phyloP scores from a whole-genome alignment of 768 basidiomycete genomes.

The Symmetrospora coprosmae region DNA sequence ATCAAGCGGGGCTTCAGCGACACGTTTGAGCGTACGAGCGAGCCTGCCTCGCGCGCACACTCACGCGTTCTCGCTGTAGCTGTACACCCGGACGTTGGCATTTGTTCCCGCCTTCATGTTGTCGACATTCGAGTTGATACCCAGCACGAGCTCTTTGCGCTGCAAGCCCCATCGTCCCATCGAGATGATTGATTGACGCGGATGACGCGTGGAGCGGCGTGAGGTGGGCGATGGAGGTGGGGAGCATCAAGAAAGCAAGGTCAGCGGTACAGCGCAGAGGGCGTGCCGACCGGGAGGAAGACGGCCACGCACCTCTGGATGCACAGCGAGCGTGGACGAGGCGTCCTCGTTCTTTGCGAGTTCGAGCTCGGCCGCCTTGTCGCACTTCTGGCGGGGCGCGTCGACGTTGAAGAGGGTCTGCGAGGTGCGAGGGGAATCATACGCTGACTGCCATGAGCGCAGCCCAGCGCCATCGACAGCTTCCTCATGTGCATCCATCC shows the following conservation, averaged over 20 bases:
- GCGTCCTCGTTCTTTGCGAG: constrained; percentile 73
- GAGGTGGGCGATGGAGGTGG: constrained; percentile 22
- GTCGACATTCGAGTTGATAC: constrained; percentile 65
- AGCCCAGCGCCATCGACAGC: too few relatives aligned
- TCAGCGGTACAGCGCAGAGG: constrained; percentile 9
- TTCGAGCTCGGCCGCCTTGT: constrained; percentile 54
- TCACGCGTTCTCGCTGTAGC: constrained; percentile 38
- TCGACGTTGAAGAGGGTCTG: constrained; percentile 59
- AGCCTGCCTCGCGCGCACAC: not conserved
- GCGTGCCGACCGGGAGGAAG: not conserved
- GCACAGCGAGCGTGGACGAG: constrained; percentile 83
- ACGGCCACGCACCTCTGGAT: constrained; percentile 44
- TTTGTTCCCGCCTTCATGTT: constrained; percentile 55
- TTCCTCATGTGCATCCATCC: too few relatives aligned
- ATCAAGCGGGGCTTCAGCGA: not conserved
- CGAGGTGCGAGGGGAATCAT: too few relatives aligned
- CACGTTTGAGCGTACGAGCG: not conserved
- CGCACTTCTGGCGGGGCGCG: constrained; percentile 43
- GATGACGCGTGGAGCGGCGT: not conserved
- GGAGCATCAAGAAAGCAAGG: constrained; percentile 33
- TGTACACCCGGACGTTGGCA: constrained; percentile 64
- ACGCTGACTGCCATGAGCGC: too few relatives aligned
- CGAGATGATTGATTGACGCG: not conserved
- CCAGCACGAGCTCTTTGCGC: constrained; percentile 53
- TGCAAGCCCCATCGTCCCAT: constrained; percentile 8